phyloP scores from a whole-genome alignment of 2,329 filamentous ascomycete genomes.

The Diaporthe sp. region DNA sequence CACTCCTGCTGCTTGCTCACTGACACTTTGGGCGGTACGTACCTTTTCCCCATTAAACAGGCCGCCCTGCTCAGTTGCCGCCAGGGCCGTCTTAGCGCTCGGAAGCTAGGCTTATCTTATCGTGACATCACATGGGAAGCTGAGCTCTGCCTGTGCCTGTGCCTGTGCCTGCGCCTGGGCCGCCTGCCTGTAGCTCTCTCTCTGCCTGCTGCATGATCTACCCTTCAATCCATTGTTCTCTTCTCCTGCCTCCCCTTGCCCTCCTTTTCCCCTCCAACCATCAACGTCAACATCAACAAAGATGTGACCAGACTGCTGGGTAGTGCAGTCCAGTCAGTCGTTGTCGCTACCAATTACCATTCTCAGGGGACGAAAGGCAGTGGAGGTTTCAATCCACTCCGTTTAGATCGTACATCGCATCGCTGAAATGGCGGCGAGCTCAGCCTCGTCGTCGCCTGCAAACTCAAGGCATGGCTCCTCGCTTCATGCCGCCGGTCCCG shows the following conservation, averaged over 20 bases:
- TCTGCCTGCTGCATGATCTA: background rate
- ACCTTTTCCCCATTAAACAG: background rate
- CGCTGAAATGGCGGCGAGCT: constrained; percentile 15
- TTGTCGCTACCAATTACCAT: background rate
- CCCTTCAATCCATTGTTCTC: background rate
- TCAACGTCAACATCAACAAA: constrained; percentile 9
- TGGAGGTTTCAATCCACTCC: constrained; percentile 19
- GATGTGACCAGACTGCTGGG: constrained; percentile 37
- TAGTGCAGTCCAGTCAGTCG: constrained; percentile 11
- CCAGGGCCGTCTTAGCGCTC: constrained; percentile 1
- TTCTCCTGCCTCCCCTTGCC: background rate
- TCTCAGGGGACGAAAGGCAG: constrained; percentile 14
- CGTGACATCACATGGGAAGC: constrained; percentile 31
- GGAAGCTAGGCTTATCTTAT: constrained; percentile 31
- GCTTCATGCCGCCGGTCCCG: background rate
- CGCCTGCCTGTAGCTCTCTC: constrained; percentile 4
- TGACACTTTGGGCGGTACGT: background rate
- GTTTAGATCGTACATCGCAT: background rate
- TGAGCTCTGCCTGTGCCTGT: background rate
- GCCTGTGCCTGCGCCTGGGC: background rate
- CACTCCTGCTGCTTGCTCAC: no score
- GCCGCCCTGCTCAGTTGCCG: background rate
- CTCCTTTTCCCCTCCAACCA: background rate
- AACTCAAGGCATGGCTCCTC: constrained; percentile 30
- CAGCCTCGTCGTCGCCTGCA: constrained; percentile 37